Conservation (phyloP, 768 basidiomycete genomes). For the Mycena kentingensis region DNA sequence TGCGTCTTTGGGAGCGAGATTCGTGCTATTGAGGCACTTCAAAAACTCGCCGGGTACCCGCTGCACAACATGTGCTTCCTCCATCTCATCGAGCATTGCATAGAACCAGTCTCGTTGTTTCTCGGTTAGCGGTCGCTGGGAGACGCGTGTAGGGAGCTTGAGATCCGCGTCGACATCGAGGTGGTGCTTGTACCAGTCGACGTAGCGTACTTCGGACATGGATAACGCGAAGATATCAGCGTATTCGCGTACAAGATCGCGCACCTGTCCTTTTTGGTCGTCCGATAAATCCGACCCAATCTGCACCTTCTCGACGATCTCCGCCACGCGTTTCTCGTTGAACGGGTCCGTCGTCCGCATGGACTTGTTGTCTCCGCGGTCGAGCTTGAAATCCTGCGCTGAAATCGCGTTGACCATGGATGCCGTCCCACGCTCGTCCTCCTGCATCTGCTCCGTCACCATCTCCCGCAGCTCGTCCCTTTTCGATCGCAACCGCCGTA, state of each 20-base stretch:
- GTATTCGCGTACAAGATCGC: slow-evolving; percentile 29
- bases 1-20: slow-evolving; percentile 20
- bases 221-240: slow-evolving; percentile 43
- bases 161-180: slow-evolving; percentile 19
- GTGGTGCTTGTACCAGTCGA: slow-evolving; percentile 22
- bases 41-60: slow-evolving; percentile 14
- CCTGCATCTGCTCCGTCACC: slow-evolving; percentile 1
- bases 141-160: slow-evolving; percentile 17
- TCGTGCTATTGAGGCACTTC: slow-evolving; percentile 10
- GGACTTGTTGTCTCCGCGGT: too few species aligned
- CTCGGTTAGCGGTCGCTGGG: slow-evolving; percentile 25
- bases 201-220: slow-evolving; percentile 30
- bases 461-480: slow-evolving; percentile 15
- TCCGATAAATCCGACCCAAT: slow-evolving; percentile 24
- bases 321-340: slow-evolving; percentile 20
- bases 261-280: slow-evolving; percentile 15
- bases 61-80: slow-evolving; percentile 13
- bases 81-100: slow-evolving; percentile 26
- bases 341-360: slow-evolving; percentile 25
- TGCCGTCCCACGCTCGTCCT: background rate
- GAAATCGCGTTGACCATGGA: too few species aligned
- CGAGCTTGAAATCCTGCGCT: too few species aligned
- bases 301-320: slow-evolving; percentile 16
- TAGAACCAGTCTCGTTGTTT: slow-evolving; percentile 23
- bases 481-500: slow-evolving; percentile 1